A percentile compares a stretch with the other conserved stretches of the same genome.
Conservation (phyloP, 2,329 filamentous ascomycete species). For the Penicillium sp. region DNA sequence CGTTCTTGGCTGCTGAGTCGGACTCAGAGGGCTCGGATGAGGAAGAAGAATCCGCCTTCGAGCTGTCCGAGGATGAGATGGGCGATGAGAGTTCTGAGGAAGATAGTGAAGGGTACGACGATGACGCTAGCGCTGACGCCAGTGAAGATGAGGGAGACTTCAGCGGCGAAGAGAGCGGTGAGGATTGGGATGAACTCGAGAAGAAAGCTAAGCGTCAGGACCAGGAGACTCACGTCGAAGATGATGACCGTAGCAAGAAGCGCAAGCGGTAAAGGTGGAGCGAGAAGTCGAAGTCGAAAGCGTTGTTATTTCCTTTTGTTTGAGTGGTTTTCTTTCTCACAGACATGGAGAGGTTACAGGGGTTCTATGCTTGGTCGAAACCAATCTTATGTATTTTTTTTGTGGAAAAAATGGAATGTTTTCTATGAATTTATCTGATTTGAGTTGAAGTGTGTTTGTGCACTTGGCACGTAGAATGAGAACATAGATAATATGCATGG, state of each 20-base stretch:
- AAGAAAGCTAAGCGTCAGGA: constrained; percentile 75
- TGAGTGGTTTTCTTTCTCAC: too few species aligned
- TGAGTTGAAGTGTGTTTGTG: too few species aligned
- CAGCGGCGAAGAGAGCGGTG: constrained; percentile 70
- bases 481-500: not conserved
- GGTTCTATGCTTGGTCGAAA: too few species aligned
- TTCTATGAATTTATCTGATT: too few species aligned
- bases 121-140: constrained; percentile 80
- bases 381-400: too few species aligned
- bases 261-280: constrained; percentile 72
- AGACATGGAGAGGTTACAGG: too few species aligned
- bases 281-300: too few species aligned
- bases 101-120: constrained; percentile 83
- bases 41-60: constrained; percentile 89
- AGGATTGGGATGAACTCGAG: constrained; percentile 95
- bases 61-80: constrained; percentile 84
- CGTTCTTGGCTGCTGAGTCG: constrained; percentile 83
- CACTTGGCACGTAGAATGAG: constrained; percentile 3
- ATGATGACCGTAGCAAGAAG: constrained; percentile 69
- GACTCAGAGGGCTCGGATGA: constrained; percentile 82
- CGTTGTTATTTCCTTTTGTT: too few species aligned
- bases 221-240: constrained; percentile 57
- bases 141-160: constrained; percentile 65
- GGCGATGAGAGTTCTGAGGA: constrained; percentile 83
- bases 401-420: too few species aligned